A percentile compares a stretch with the other conserved stretches of the same genome.
Evolutionary conservation across 768 basidiomycete species (phyloP).

Genomic region (Megacollybia marginata): DNA sequence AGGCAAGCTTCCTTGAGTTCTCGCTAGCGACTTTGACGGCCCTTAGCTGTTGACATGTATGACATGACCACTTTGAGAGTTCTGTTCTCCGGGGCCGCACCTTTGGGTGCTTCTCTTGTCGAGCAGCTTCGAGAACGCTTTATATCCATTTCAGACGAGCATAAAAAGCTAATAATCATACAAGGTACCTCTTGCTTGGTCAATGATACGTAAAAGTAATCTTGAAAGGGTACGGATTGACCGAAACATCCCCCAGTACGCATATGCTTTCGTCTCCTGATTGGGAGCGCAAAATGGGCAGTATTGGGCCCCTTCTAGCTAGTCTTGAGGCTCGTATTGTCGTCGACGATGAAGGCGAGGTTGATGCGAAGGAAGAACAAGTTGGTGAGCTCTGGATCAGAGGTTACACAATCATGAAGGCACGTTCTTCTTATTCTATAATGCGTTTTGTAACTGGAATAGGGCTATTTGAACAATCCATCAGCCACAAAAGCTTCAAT

Average conservation of each 20-base stretch:
- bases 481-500: slow-evolving; percentile 64
- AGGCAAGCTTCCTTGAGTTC: slow-evolving; percentile 28
- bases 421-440: slow-evolving; percentile 11
- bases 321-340: slow-evolving; percentile 70
- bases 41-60: slow-evolving; percentile 54
- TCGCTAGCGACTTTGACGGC: background rate
- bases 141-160: background rate
- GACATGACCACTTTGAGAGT: slow-evolving; percentile 52
- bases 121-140: slow-evolving; percentile 26
- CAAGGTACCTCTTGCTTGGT: background rate
- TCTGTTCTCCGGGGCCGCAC: slow-evolving; percentile 75
- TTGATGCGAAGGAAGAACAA: slow-evolving; percentile 45
- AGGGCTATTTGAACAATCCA: slow-evolving; percentile 74
- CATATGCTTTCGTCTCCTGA: slow-evolving; percentile 44
- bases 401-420: slow-evolving; percentile 79
- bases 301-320: slow-evolving; percentile 63
- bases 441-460: background rate
- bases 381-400: slow-evolving; percentile 79
- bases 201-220: too few relatives aligned
- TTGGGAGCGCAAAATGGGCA: slow-evolving; percentile 46
- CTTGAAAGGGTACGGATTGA: slow-evolving; percentile 58
- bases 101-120: slow-evolving; percentile 59
- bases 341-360: slow-evolving; percentile 38
- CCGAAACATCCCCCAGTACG: slow-evolving; percentile 74
- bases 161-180: background rate